Conservation (phyloP, 192 early-diverging fungal genomes). For the Linnemannia schmuckeri region DNA sequence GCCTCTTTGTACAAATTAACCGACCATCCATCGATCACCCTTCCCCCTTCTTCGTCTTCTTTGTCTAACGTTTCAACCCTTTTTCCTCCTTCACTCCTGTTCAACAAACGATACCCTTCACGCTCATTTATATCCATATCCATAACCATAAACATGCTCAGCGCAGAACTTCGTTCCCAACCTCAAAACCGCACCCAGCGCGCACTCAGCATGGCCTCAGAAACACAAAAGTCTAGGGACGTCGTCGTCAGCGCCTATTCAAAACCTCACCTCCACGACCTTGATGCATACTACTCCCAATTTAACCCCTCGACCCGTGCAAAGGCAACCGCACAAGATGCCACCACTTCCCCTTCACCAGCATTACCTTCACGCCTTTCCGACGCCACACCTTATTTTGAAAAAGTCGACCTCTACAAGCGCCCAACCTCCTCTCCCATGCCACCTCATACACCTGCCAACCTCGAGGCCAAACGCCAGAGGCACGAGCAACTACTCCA, state of each 20-base stretch:
- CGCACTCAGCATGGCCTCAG: slow-evolving; percentile 37
- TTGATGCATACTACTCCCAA: neutral
- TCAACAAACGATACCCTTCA: neutral
- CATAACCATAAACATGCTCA: neutral
- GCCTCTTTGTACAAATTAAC: neutral
- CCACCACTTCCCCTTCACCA: neutral
- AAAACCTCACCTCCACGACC: neutral
- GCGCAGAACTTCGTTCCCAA: neutral
- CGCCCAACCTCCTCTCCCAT: slow-evolving; percentile 26
- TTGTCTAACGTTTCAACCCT: neutral
- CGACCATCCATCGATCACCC: neutral
- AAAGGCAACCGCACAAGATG: neutral
- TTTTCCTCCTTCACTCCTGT: neutral
- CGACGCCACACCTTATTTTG: neutral
- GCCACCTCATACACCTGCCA: neutral
- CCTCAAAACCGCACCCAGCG: slow-evolving; percentile 27
- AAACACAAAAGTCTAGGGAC: slow-evolving; percentile 11
- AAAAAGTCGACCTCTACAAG: slow-evolving; percentile 34
- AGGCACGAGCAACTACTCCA: slow-evolving; percentile 7
- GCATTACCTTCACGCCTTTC: neutral
- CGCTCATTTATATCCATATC: neutral
- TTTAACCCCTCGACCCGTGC: neutral
- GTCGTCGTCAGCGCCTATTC: neutral
- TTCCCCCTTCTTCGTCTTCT: neutral
- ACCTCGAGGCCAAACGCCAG: slow-evolving; percentile 6